Base-by-base conservation (phyloP, 2,329 filamentous ascomycete species). In the Alternaria sp. region DNA sequence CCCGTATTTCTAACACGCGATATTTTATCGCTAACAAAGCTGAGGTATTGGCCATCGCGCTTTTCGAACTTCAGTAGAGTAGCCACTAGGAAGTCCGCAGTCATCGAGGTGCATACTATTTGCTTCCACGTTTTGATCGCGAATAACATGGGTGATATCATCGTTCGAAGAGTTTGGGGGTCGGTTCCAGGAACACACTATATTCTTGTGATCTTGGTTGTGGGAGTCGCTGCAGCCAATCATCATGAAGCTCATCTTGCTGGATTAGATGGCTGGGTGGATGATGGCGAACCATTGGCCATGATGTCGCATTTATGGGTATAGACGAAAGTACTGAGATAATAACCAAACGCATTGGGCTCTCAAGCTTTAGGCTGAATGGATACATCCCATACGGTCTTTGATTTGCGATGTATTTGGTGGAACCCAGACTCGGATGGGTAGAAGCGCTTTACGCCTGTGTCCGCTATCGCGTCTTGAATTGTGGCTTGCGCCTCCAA, bases 181-280 rank as follows among this genome's bases (percentile, higher is more conserved):
- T 11, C 71, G 65, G 1, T 65, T 69, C 71, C 72, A 72, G 2
- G 69, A 71, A 52, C 69, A 76, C 65, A 67, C 72, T 5, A 63
- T 59, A 3, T 57, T 53, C 47, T 77, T 72, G n/a, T 67, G 65
- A 22, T 62, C 52, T 59, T 72, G 67, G 60, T 76, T 68, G 56
- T 74, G 75, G 48, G 74, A 72, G 32, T 75, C 70, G 20, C 74
- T 72, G 55, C 72, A 75, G 49, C 73, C 69, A 58, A 76, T 73
- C 14, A 75, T 48, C 3, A 72, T 77, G 59, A 73, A 76, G 18
- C 62, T 65, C 68, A 73, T 75, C 34, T 65, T 66, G 38, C 69
- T 70, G 5, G 44, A 44, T 22, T 38, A 49, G 22, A 57, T 36
- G 24, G 72, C 65, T 4, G 69, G 63, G 26, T 75, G 73, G 8